Evolutionary conservation across 2,329 filamentous ascomycete genomes (phyloP), one percentile per base, ranked within the genome.

Genomic region (Epichloe sibirici): DNA sequence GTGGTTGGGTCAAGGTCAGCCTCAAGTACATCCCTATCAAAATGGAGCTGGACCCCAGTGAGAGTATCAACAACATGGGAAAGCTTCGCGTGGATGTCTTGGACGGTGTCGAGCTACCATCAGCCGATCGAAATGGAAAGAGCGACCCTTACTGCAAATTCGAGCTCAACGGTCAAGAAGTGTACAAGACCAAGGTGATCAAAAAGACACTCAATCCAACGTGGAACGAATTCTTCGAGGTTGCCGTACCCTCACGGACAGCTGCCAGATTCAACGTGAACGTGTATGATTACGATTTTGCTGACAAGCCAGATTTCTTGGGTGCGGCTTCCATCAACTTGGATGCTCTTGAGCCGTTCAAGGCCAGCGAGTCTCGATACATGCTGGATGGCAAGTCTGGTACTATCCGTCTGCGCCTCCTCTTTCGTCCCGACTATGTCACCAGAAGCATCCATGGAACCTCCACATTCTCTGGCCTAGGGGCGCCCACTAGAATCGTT

Each of bases 11-110:
- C 65, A 94, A 85, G 59, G 86, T 98, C 64, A 94, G 87, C 71
- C 78, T 96, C 63, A 95, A 95, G 69, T 98, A 95, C 66, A 83
- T 98, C 25, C 93, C 93, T 0, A 83, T 97, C 55, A 83, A 88
- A 72, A 98, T 98, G 93, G 75, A 83, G 53, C 85, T 98, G 48
- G 90, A 98, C 63, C 87, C 93, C 0, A 89, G 84, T 62, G 93
- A 98, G 70, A 96, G 90, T 63, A 95, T 98, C 76, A 97, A 96
- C 79, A 98, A 98, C 70, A 95, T 95, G 82, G 93, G 93, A 55
- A 90, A 83, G 54, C 82, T 98, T 23, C 87, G 90, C 21, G 88
- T 98, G n/a, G 90, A 97, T 62, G 79, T 98, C 17, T 73, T 97
- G 39, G 90, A 95, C 66, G 93, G 85, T 17, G 73, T 80, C 8